Conservation (phyloP, 805 yeast genomes). For the Komagataella phaffii region DNA sequence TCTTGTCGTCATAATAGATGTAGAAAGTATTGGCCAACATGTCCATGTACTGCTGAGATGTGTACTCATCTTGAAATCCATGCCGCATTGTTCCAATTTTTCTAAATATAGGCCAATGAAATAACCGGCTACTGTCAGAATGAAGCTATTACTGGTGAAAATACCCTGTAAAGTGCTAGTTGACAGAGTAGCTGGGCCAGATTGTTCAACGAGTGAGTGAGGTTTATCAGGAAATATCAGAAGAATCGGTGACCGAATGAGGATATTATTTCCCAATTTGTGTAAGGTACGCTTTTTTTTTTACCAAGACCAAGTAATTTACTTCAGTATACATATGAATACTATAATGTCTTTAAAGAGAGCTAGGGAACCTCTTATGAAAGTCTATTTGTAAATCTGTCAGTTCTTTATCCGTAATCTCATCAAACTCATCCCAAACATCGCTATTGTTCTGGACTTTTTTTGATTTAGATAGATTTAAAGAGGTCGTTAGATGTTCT, state of each 20-base stretch:
- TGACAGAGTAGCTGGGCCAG: neutral
- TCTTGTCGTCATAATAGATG: slow-evolving; percentile 80
- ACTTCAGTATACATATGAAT: neutral
- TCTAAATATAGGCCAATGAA: neutral
- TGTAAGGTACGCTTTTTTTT: neutral
- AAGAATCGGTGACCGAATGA: neutral
- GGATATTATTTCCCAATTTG: neutral
- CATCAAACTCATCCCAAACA: neutral
- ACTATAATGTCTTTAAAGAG: slow-evolving; percentile 18
- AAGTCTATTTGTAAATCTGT: slow-evolving; percentile 49
- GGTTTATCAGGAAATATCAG: neutral
- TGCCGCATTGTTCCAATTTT: slow-evolving; percentile 27
- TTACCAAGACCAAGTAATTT: neutral
- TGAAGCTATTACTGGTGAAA: neutral
- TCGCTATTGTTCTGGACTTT: neutral
- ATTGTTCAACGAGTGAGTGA: neutral
- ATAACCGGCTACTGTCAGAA: neutral
- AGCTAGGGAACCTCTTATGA: slow-evolving; percentile 47
- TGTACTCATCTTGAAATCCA: slow-evolving; percentile 52
- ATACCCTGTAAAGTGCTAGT: neutral
- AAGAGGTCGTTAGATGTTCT: slow-evolving; percentile 18
- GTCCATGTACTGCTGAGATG: slow-evolving; percentile 38
- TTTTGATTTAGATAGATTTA: neutral
- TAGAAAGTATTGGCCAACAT: slow-evolving; percentile 54
- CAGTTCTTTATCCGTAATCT: slow-evolving; percentile 21